Base-by-base conservation (phyloP, 2,329 filamentous ascomycete species). In the Rhytidhysteron rufulum region DNA sequence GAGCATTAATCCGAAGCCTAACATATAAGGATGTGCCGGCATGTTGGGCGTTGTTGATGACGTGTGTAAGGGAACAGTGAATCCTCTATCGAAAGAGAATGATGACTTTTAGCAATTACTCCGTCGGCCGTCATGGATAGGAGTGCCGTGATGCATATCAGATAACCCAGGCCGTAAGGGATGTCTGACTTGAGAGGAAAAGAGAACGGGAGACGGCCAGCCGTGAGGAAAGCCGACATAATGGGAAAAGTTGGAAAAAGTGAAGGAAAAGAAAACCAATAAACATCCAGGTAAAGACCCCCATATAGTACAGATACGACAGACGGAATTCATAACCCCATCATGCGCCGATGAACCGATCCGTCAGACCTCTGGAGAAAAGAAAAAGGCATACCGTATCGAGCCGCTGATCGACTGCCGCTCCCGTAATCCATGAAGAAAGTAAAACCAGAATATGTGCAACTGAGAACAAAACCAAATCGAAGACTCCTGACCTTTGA, bases 231-330 rank as follows among this genome's bases (percentile, higher is more conserved):
- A 43, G 36, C 42, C 15, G 34, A 31, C 32, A 37, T 37, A 44
- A 37, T 20, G 44, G 39, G 44, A 38, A 48, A 33, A 35, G 29
- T 13, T 24, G 39, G 35, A 37, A 39, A 31, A 38, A 31, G 7
- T 38, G 32, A 55, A 52, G 53, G 45, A 50, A 48, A 43, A 48
- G 48, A 48, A 41, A 48, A 56, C 51, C 47, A 45, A 51, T 49
- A 48, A 45, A 40, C 54, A 53, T 54, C 58, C 58, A 56, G 55
- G 58, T 44, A n/a, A n/a, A n/a, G n/a, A n/a, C n/a, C n/a, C n/a
- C n/a, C n/a, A 62, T 62, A 62, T 62, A 64, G 51, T 63, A 64
- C 61, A 64, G 24, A 40, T 47, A 55, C 53, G 45, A 57, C 48
- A 49, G 59, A 50, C 53, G 48, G 48, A 57, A 50, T 54, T 55